Evolutionary conservation across 108 stramenopile genomes (phyloP).

Genomic region (Halocafeteria seosinensis): DNA sequence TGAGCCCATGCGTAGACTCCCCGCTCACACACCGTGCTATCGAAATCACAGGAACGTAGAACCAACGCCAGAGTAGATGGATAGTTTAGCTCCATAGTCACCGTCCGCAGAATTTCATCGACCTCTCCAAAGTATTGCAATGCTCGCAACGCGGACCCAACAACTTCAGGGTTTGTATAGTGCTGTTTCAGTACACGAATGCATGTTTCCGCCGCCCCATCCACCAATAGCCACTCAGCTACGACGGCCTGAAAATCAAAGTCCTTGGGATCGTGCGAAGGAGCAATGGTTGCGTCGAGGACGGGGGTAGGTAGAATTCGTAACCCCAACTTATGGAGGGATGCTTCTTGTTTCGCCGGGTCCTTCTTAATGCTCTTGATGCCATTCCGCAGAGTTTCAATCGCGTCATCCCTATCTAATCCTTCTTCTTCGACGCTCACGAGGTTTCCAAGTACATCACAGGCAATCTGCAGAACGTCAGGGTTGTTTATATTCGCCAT

Average conservation of each 20-base stretch:
- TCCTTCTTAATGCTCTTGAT: neutral
- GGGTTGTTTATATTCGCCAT: neutral
- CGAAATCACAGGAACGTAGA: neutral
- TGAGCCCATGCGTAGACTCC: neutral
- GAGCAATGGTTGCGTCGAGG: neutral
- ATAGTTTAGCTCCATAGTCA: neutral
- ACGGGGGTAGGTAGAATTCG: neutral
- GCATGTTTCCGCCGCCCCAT: neutral
- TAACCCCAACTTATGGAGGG: neutral
- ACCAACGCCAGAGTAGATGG: neutral
- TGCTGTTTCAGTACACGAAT: neutral
- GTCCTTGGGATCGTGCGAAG: neutral
- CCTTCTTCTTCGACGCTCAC: neutral
- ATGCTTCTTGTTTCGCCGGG: neutral
- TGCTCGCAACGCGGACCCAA: neutral
- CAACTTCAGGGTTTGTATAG: neutral
- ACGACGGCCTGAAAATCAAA: neutral
- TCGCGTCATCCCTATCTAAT: neutral
- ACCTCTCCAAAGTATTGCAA: neutral
- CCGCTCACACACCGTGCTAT: neutral
- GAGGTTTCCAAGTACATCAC: neutral
- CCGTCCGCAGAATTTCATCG: neutral
- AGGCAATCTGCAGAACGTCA: neutral
- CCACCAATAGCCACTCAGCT: neutral
- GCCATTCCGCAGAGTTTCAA: neutral